phyloP scores from a whole-genome alignment of 164 flowering plant genomes.

The Piper betle region DNA sequence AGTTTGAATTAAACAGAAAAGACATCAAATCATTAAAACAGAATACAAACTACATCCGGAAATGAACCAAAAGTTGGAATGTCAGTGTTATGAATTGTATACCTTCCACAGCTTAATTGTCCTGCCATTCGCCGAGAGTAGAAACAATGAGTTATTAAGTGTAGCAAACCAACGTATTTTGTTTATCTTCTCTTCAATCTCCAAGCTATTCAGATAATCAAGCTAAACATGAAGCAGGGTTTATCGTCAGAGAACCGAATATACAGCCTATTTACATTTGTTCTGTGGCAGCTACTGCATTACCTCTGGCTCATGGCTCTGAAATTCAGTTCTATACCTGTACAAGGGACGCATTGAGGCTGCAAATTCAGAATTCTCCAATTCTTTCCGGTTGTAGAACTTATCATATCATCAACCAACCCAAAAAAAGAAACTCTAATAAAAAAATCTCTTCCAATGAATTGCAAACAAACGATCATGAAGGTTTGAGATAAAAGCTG shows the following conservation, averaged over 20 bases:
- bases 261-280: neutral
- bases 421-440: too few relatives aligned
- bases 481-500: neutral
- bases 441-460: neutral
- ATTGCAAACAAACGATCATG: neutral
- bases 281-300: neutral
- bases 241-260: neutral
- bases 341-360: neutral
- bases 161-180: constrained; percentile 53
- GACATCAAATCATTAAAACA: neutral
- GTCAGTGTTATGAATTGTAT: neutral
- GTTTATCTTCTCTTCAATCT: constrained; percentile 78
- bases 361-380: neutral
- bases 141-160: constrained; percentile 33
- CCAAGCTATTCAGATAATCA: constrained; percentile 73
- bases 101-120: constrained; percentile 89
- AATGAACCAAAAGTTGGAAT: neutral
- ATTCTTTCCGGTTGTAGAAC: neutral
- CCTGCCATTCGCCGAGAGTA: constrained; percentile 65
- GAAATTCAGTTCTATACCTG: neutral
- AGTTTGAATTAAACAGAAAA: neutral
- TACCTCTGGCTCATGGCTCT: neutral
- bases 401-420: too few relatives aligned
- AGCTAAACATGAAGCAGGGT: constrained; percentile 27
- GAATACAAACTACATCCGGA: neutral